These are phyloP conservation scores for Serendipita vermifera DNA, from an alignment of 768 basidiomycete species.

Conservation along the genomic window DNA sequence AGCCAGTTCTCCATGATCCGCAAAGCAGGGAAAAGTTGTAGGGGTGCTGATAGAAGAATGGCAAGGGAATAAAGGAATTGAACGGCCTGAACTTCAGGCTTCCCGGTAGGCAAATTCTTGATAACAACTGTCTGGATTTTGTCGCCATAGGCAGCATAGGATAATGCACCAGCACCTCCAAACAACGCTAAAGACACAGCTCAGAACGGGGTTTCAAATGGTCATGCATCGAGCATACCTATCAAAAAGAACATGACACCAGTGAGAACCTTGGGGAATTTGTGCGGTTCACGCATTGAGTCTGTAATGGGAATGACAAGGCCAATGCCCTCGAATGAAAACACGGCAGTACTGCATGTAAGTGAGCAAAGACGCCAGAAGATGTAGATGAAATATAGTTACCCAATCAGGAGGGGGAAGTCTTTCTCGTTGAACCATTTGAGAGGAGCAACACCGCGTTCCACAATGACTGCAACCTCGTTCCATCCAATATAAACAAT, in stretches of 20 bases:
- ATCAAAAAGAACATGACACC: slow-evolving; percentile 84
- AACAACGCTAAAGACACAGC: slow-evolving; percentile 47
- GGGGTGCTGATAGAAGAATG: slow-evolving; percentile 80
- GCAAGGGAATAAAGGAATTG: slow-evolving; percentile 86
- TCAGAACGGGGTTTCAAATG: background rate
- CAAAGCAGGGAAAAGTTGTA: slow-evolving; percentile 96
- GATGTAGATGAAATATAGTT: slow-evolving; percentile 20
- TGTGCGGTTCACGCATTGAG: slow-evolving; percentile 88
- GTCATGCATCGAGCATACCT: too few relatives aligned
- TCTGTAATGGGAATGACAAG: slow-evolving; percentile 95
- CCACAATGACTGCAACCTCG: slow-evolving; percentile 56
- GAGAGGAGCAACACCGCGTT: slow-evolving; percentile 63
- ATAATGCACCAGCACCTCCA: slow-evolving; percentile 74
- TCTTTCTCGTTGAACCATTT: slow-evolving; percentile 78
- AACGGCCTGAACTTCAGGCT: slow-evolving; percentile 76
- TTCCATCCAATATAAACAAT: slow-evolving; percentile 77
- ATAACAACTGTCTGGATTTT: slow-evolving; percentile 87
- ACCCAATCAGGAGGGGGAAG: slow-evolving; percentile 90
- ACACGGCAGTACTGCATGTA: slow-evolving; percentile 72
- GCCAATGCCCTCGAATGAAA: slow-evolving; percentile 96
- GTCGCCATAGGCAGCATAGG: slow-evolving; percentile 79
- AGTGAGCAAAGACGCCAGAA: background rate
- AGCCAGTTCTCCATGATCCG: slow-evolving; percentile 94
- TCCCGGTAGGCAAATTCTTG: slow-evolving; percentile 75
- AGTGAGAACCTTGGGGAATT: slow-evolving; percentile 78